phyloP scores from a whole-genome alignment of 2,329 filamentous ascomycete genomes.

The Epichloe scottii region DNA sequence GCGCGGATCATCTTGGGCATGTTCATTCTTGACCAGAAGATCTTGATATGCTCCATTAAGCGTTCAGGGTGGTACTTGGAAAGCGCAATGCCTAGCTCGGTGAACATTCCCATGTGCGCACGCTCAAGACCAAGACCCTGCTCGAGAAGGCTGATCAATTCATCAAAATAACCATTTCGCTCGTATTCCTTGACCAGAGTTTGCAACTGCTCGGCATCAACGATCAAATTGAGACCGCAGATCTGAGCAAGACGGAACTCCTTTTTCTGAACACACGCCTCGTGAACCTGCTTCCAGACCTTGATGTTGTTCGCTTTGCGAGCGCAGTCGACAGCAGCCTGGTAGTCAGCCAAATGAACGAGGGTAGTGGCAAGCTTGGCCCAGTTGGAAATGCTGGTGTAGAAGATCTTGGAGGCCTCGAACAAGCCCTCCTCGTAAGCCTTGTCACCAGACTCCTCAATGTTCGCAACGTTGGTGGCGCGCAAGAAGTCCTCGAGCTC shows the following conservation, averaged over 20 bases:
- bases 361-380: slow-evolving; percentile 95
- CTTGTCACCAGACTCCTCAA: slow-evolving; percentile 96
- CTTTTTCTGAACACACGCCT: slow-evolving; percentile 92
- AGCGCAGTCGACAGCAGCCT: slow-evolving; percentile 92
- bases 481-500: slow-evolving; percentile 96
- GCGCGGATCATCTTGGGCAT: slow-evolving; percentile 93
- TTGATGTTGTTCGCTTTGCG: slow-evolving; percentile 98
- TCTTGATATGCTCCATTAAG: slow-evolving; percentile 95
- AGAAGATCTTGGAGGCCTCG: slow-evolving; percentile 98
- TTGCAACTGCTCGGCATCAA: slow-evolving; percentile 90
- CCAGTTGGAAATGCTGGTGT: slow-evolving; percentile 97
- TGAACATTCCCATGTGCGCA: slow-evolving; percentile 96
- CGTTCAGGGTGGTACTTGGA: slow-evolving; percentile 92
- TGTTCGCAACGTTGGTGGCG: slow-evolving; percentile 83
- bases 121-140: slow-evolving; percentile 87
- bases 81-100: slow-evolving; percentile 78
- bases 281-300: slow-evolving; percentile 98
- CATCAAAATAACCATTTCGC: slow-evolving; percentile 93
- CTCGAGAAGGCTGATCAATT: slow-evolving; percentile 88
- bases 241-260: slow-evolving; percentile 98
- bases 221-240: slow-evolving; percentile 93
- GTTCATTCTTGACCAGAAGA: slow-evolving; percentile 98
- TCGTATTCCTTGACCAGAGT: slow-evolving; percentile 95
- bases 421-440: slow-evolving; percentile 89
- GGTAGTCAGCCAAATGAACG: slow-evolving; percentile 94